phyloP scores from a whole-genome alignment of 2,329 filamentous ascomycete species.

The Fusarium chaquense region DNA sequence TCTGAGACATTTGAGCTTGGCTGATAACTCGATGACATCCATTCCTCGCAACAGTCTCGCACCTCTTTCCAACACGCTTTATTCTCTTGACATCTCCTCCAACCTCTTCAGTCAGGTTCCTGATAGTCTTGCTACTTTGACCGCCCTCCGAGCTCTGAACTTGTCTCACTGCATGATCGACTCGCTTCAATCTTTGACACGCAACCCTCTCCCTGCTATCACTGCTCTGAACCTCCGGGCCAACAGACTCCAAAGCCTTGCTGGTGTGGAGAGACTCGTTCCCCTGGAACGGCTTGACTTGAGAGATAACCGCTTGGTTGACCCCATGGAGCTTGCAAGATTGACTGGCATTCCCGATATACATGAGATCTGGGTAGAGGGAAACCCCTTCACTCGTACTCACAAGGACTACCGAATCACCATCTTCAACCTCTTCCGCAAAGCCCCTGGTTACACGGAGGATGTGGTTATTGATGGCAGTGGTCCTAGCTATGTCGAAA shows the following conservation, averaged over 20 bases:
- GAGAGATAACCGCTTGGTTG: conserved; percentile 89
- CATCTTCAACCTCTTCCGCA: conserved; percentile 96
- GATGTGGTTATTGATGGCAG: conserved; percentile 90
- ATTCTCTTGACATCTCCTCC: conserved; percentile 90
- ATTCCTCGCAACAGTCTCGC: conserved; percentile 80
- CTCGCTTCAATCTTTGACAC: conserved; percentile 86
- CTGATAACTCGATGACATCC: conserved; percentile 89
- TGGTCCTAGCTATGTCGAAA: conserved; percentile 86
- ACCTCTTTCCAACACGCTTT: conserved; percentile 87
- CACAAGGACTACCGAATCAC: conserved; percentile 86
- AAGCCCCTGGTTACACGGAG: conserved; percentile 87
- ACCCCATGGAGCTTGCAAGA: conserved; percentile 89
- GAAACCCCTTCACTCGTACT: conserved; percentile 91
- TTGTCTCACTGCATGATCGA: conserved; percentile 98
- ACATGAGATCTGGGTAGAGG: conserved; percentile 89
- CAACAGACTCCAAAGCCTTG: conserved; percentile 87
- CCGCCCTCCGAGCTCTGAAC: conserved; percentile 90
- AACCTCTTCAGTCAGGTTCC: conserved; percentile 96
- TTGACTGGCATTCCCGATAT: conserved; percentile 92
- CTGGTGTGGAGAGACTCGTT: conserved; percentile 88
- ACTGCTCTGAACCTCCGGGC: conserved; percentile 91
- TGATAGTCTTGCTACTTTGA: conserved; percentile 86
- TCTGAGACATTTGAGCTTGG: conserved; percentile 87
- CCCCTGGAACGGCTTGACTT: conserved; percentile 92
- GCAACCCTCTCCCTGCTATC: conserved; percentile 90